Base-by-base conservation (phyloP, 495 filamentous ascomycete species). In the Amniculicola lignicola region DNA sequence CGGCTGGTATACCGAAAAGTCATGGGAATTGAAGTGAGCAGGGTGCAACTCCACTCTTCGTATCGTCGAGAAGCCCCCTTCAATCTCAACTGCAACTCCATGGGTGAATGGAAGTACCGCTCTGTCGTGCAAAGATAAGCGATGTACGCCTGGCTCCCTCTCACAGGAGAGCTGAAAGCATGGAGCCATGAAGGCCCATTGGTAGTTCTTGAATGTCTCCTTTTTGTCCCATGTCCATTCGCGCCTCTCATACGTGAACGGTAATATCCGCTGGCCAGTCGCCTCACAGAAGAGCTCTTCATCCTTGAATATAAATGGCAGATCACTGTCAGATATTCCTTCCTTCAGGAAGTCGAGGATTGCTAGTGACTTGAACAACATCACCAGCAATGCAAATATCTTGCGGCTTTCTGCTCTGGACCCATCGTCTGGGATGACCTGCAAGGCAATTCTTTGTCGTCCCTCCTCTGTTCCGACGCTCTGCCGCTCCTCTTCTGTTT, bases 101-200 rank as follows among this genome's bases (percentile, higher is more conserved):
- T 33, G 7, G 29, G 25, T 37, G 29, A 54, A 54, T 38, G 51
- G 51, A 18, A 54, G 39, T 24, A 45, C 19, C 6, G 19, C 39
- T 4, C 16, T 39, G 19, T 18, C n/a, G 25, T 45, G 40, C 3
- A 54, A 5, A 21, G 27, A 4, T 21, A 21, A 28, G 5, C 19
- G 40, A 28, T 7, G 4, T 10, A 46, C 22, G n/a, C 19, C 15
- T 27, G 24, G 19, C 9, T 24, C 27, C 25, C 28, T 10, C 11
- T 45, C 19, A 11, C 41, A 54, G 28, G 29, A 45, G 2, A 54
- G 29, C 19, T 39, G n/a, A 19, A 54, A 46, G 22, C 46, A 54
- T 16, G 51, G 51, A 5, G 40, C n/a, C 7, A 21, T 36, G 40
- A 54, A 38, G 27, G 16, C 6, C 51, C 51, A 54, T 47, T 54